Evolutionary conservation across 495 filamentous ascomycete genomes (phyloP), one percentile per base, ranked within the genome.

Genomic region (Aspergillus baeticus): DNA sequence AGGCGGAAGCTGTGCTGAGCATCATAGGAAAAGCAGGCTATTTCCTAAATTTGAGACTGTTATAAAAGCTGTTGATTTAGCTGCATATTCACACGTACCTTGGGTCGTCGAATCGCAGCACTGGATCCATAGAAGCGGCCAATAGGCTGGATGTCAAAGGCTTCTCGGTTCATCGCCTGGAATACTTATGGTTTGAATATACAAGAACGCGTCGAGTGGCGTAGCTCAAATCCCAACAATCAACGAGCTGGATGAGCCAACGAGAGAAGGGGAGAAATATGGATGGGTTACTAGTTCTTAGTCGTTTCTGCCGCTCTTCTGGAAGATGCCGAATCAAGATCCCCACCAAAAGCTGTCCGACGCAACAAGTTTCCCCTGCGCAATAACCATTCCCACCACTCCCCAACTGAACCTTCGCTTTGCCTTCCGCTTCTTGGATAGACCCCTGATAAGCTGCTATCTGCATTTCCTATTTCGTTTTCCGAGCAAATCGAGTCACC

Each of bases 1-100:
- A 88, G 81, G 45, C 75, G 86, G 63, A 89, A 91, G n/a, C 79
- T 62, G 69, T 88, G 95, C 11, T 90, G 68, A 10, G 89, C 78
- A 72, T 97, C 91, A 70, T 91, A 97, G 0, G 93, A 98, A 69
- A 97, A 98, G 67, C 76, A 89, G 2, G 90, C 78, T 48, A 97
- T 89, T 74, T 98, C 94, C 87, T 92, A 29, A 35, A 36, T 11
- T 15, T 31, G 10, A 13, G 4, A 31, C 44, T 13, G 39, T 54
- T 23, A 54, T 11, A 4, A 33, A 21, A 15, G 20, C 36, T 23
- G n/a, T 33, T 2, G 39, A 51, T 21, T 11, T 35, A 46, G 22
- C 45, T 37, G 20, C 47, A 23, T 50, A 26, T 47, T 43, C 18
- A n/a, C 45, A 66, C 75, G 46, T 69, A 87, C 87, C 74, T 77